Evolutionary conservation across 2,329 filamentous ascomycete species (phyloP), one percentile per base, ranked within the genome.

Genomic region (Lachnellula arida): DNA sequence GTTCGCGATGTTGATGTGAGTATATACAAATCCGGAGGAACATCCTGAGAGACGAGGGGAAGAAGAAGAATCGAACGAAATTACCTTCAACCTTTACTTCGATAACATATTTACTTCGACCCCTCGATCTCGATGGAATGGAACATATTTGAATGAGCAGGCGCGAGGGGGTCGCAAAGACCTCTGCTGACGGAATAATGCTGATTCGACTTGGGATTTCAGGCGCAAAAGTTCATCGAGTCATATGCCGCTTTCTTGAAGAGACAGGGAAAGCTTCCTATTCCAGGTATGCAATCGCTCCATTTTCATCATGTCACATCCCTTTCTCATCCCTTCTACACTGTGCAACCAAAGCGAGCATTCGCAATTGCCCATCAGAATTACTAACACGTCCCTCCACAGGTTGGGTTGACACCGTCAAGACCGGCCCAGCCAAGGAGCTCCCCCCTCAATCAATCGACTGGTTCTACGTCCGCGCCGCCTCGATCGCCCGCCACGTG

Each of bases 351-450:
- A 11, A 22, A 19, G 25, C 2, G 28, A 32, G 28, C 28, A 32
- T 32, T 32, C 5, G 15, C 23, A 25, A 17, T 34, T 25, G 17
- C 9, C 25, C 25, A 43, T 25, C 15, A 12, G 12, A 32, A 53
- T 40, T 60, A 57, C 59, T 68, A 59, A 68, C 55, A 47, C n/a
- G 47, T 46, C 52, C 50, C 51, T 53, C 25, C 49, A 50, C 4
- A 95, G 91, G 91, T 82, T 97, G 93, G 93, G 93, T 97, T 77
- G 94, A 99, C 77, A 97, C 93, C 73, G 94, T 97, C 81, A 99
- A 99, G 89, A 97, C 93, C 70, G 93, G 91, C 72, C 84, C 87
- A 75, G 88, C 89, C 76, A 96, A 96, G 81, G 94, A 99, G 84
- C 89, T 99, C 70, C 93, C 93, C 73, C 94, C 93, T 73, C 92